These are phyloP conservation scores for Candida andamanensis DNA, from an alignment of 805 yeast species.

Conservation along the genomic window DNA sequence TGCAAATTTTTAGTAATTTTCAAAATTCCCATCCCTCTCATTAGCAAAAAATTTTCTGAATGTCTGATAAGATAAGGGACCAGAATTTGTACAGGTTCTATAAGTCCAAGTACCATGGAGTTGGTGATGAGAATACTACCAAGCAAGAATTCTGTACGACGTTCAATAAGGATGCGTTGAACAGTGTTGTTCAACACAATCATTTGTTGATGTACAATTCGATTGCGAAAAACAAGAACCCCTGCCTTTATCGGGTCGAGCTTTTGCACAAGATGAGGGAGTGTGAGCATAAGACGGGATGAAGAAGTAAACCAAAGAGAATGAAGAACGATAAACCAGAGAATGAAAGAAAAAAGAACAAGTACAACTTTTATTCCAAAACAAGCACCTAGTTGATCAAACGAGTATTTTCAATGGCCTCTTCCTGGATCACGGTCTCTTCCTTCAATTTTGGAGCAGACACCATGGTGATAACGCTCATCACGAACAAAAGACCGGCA, in stretches of 20 bases:
- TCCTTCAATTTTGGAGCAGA: constrained; percentile 11
- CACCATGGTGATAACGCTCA: constrained; percentile 43
- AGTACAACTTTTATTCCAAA: neutral
- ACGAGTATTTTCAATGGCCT: constrained; percentile 7
- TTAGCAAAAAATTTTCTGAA: too few relatives aligned
- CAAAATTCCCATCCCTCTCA: too few relatives aligned
- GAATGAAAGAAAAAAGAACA: too few relatives aligned
- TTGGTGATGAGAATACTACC: constrained; percentile 71
- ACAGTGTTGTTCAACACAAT: constrained; percentile 58
- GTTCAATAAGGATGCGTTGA: constrained; percentile 60
- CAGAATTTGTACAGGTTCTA: constrained; percentile 27
- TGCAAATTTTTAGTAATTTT: too few relatives aligned
- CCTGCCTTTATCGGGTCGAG: constrained; percentile 24
- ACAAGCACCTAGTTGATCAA: neutral
- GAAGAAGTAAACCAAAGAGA: too few relatives aligned
- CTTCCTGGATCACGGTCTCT: constrained; percentile 12
- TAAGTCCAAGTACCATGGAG: constrained; percentile 58
- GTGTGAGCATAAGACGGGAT: too few relatives aligned
- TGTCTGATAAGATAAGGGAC: constrained; percentile 42
- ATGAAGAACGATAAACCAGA: too few relatives aligned
- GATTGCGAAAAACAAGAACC: constrained; percentile 43
- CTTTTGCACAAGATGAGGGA: constrained; percentile 27
- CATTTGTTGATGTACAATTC: constrained; percentile 50
- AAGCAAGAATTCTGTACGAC: constrained; percentile 65
- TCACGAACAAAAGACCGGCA: constrained; percentile 49